Evolutionary conservation across 179 eudicot genomes (phyloP), one percentile per base, ranked within the genome.

Genomic region (Pouteria campechiana): DNA sequence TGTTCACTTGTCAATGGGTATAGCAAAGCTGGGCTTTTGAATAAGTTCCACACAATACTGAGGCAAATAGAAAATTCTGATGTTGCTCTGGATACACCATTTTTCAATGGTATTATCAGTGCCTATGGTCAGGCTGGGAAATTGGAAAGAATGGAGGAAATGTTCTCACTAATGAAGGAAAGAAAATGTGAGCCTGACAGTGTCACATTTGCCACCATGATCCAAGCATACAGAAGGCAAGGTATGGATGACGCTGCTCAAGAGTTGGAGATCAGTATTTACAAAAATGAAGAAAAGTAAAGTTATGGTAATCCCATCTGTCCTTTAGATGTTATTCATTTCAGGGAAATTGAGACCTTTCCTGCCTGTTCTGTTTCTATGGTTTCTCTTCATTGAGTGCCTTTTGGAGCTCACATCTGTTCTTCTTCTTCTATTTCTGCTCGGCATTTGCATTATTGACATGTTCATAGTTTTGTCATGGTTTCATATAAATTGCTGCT

Each of bases 61-160:
- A 67, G 73, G 67, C 95, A 89, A 74, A 63, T 86, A 33, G 76
- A 72, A 53, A 89, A 81, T 61, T 78, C 95, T 8, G 74, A 81
- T 65, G 86, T 76, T 38, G 58, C 63, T 54, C 64, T 81, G 35
- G 97, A 89, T 65, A 81, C 97, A 11, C 68, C 86, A 6, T 89
- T 76, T 42, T 89, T 74, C 55, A 89, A 89, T 54, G 74, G 95
- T 29, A 42, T 73, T 36, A 78, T 89, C 47, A 63, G 62, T 50
- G 84, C 86, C 18, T 85, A 76, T 64, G 97, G 97, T n/a, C 70
- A 46, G 22, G 79, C 71, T 42, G 84, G 93, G 17, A 65, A 85
- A 46, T 37, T 85, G 33, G 69, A 57, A 28, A 76, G 60, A 52
- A 74, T 85, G 86, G 54, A 38, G 7, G 67, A 65, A 45, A 8